These are phyloP conservation scores for Candida silvicultrix DNA, from an alignment of 805 yeast genomes.

Conservation along the genomic window DNA sequence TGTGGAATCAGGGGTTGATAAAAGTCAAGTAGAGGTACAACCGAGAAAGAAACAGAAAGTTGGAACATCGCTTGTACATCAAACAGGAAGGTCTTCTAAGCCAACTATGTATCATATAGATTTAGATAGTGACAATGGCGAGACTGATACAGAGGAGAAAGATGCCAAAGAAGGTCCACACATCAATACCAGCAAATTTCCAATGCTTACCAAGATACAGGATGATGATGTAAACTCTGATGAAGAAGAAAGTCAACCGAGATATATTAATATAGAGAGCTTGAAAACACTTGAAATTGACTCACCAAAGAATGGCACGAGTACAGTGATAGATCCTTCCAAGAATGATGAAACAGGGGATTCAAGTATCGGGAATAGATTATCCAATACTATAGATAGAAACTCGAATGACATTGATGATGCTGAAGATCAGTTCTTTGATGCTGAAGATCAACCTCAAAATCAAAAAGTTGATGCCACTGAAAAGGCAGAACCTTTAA, in stretches of 20 bases:
- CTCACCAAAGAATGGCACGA: too few relatives aligned
- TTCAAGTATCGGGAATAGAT: too few relatives aligned
- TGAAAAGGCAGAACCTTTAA: too few relatives aligned
- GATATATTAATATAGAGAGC: not conserved
- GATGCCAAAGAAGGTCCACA: too few relatives aligned
- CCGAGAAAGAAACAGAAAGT: not conserved
- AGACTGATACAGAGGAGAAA: not conserved
- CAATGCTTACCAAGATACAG: not conserved
- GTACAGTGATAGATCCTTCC: too few relatives aligned
- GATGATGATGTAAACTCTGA: not conserved
- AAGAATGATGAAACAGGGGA: too few relatives aligned
- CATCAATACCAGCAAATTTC: too few relatives aligned
- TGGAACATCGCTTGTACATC: not conserved
- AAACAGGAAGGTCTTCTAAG: not conserved
- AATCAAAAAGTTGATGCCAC: too few relatives aligned
- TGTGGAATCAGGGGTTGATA: not conserved
- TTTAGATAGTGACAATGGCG: not conserved
- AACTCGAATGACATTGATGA: not conserved
- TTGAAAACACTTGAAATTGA: not conserved
- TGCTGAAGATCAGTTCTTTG: constrained; percentile 7
- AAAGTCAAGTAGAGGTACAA: not conserved
- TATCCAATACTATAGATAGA: too few relatives aligned
- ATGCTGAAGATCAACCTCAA: not conserved
- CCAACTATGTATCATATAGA: not conserved
- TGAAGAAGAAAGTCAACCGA: not conserved